Conservation (phyloP, 2,329 filamentous ascomycete species). For the Chrysoporthe deuterocubensis region DNA sequence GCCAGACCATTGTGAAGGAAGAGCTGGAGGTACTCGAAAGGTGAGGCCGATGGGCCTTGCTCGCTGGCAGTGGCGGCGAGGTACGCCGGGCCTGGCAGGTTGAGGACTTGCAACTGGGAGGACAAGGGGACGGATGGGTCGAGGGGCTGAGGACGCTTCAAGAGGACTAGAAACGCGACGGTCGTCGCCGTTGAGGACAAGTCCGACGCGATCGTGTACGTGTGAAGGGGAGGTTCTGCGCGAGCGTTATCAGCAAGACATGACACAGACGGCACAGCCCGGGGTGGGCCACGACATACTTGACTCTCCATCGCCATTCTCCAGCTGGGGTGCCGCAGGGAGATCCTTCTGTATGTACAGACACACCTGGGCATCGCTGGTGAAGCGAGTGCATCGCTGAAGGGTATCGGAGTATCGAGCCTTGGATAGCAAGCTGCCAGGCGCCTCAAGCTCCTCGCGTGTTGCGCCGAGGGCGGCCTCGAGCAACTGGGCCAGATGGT, state of each 20-base stretch:
- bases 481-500: constrained; percentile 73
- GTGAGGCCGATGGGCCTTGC: constrained; percentile 75
- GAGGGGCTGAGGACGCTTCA: constrained; percentile 88
- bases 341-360: constrained; percentile 91
- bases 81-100: constrained; percentile 80
- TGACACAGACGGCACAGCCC: background rate
- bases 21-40: constrained; percentile 91
- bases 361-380: constrained; percentile 82
- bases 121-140: constrained; percentile 81
- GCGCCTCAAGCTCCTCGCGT: constrained; percentile 76
- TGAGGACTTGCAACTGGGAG: constrained; percentile 90
- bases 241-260: background rate
- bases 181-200: constrained; percentile 81
- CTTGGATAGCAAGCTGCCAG: constrained; percentile 82
- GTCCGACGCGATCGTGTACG: constrained; percentile 81
- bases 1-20: constrained; percentile 89
- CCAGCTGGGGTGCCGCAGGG: constrained; percentile 55
- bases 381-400: constrained; percentile 86
- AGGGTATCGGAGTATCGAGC: constrained; percentile 76
- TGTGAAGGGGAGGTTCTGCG: constrained; percentile 59
- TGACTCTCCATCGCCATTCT: constrained; percentile 52
- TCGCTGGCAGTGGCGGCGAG: constrained; percentile 69
- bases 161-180: constrained; percentile 81
- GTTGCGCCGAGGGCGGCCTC: constrained; percentile 75
- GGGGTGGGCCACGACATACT: constrained; percentile 42